Conservation (phyloP, 129 eudicot species). For the Erigeron canadensis region DNA sequence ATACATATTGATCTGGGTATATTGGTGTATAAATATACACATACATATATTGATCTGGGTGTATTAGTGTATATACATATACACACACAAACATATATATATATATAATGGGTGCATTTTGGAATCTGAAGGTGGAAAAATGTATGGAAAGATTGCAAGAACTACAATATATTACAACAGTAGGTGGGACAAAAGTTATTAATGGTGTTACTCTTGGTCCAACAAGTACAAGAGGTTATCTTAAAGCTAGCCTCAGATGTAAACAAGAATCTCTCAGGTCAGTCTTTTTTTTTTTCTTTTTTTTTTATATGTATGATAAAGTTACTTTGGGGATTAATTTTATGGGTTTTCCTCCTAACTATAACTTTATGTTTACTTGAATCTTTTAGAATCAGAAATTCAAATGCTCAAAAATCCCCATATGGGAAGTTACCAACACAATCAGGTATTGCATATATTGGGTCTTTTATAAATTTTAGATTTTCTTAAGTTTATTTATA, state of each 20-base stretch:
- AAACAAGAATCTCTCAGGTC: constrained; percentile 86
- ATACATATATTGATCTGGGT: no score
- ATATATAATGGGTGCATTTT: neutral
- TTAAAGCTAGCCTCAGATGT: constrained; percentile 65
- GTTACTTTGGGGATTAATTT: neutral
- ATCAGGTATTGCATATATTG: constrained; percentile 36
- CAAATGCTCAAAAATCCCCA: constrained; percentile 54
- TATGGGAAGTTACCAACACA: constrained; percentile 62
- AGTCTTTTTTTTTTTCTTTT: neutral
- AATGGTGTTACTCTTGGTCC: constrained; percentile 74
- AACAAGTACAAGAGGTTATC: constrained; percentile 58
- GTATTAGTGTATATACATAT: no score
- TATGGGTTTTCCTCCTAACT: neutral
- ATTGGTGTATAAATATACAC: no score
- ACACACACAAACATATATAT: no score
- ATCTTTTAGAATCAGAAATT: constrained; percentile 43
- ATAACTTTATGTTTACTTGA: neutral
- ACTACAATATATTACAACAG: constrained; percentile 61
- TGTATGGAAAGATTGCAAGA: constrained; percentile 94
- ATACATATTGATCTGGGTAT: no score
- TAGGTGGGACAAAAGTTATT: constrained; percentile 63
- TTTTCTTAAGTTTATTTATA: neutral
- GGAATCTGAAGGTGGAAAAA: constrained; percentile 74
- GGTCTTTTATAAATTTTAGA: neutral
- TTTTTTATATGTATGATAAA: neutral